A percentile compares a stretch with the other conserved stretches of the same genome.
Evolutionary conservation across 2,329 filamentous ascomycete species (phyloP).

Genomic region (Scleromitrula shiraiana): DNA sequence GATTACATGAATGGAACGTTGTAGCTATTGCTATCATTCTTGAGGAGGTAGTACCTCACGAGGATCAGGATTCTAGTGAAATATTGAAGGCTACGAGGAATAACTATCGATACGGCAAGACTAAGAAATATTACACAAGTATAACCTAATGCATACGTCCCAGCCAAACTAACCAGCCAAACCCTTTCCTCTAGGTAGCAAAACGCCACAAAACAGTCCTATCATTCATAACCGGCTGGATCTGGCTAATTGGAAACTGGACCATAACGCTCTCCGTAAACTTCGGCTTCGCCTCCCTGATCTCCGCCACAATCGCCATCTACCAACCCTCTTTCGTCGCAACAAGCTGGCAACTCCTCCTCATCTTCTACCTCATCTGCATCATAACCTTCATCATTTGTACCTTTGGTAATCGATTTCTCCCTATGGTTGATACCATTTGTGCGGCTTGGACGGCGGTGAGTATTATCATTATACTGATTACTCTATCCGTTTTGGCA

Average conservation of each 20-base stretch:
- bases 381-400: conserved; percentile 58
- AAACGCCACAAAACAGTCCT: conserved; percentile 51
- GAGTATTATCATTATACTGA: conserved; percentile 48
- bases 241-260: conserved; percentile 71
- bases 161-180: too few relatives aligned
- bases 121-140: too few relatives aligned
- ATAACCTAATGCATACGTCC: too few relatives aligned
- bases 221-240: conserved; percentile 68
- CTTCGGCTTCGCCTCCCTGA: conserved; percentile 56
- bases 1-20: background rate
- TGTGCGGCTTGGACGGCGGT: conserved; percentile 48
- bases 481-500: conserved; percentile 47
- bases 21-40: background rate
- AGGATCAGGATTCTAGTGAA: too few relatives aligned
- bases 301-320: conserved; percentile 44
- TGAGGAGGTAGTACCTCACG: too few relatives aligned
- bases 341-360: conserved; percentile 56
- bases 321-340: conserved; percentile 45
- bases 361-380: conserved; percentile 64
- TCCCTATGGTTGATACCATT: conserved; percentile 54
- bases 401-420: conserved; percentile 56
- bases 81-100: too few relatives aligned
- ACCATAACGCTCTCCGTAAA: conserved; percentile 78
- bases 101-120: too few relatives aligned
- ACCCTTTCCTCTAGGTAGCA: conserved; percentile 44